Evolutionary conservation across 2,329 filamentous ascomycete genomes (phyloP).

Genomic region (Aspergillus quadrilineatus): DNA sequence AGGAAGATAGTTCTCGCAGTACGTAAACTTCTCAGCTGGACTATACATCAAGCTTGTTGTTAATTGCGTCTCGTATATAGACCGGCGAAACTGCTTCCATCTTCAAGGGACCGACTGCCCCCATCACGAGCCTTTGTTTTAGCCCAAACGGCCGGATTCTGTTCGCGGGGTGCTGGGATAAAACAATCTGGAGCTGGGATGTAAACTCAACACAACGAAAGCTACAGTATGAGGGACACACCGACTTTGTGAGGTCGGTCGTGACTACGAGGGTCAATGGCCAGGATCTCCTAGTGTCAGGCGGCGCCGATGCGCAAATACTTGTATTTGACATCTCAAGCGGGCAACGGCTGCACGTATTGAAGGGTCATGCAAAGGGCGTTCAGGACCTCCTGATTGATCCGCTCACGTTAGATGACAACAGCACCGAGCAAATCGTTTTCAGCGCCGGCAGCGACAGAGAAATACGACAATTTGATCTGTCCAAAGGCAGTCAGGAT

Average conservation of each 20-base stretch:
- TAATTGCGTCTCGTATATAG: slow-evolving; percentile 31
- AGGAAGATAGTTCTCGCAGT: slow-evolving; percentile 75
- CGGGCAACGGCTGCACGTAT: slow-evolving; percentile 67
- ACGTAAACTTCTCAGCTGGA: slow-evolving; percentile 36
- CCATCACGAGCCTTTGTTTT: slow-evolving; percentile 73
- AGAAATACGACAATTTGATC: slow-evolving; percentile 67
- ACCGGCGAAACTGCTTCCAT: slow-evolving; percentile 45
- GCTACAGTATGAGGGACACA: slow-evolving; percentile 71
- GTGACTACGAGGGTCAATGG: slow-evolving; percentile 61
- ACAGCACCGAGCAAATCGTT: slow-evolving; percentile 51
- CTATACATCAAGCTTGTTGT: slow-evolving; percentile 7
- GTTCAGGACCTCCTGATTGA: slow-evolving; percentile 79
- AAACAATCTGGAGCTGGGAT: slow-evolving; percentile 83
- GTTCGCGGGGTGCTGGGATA: slow-evolving; percentile 94
- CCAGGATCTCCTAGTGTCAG: slow-evolving; percentile 67
- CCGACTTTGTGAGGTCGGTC: slow-evolving; percentile 88
- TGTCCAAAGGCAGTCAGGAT: slow-evolving; percentile 32
- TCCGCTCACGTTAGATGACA: slow-evolving; percentile 54
- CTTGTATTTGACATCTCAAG: slow-evolving; percentile 77
- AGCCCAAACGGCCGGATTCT: slow-evolving; percentile 59
- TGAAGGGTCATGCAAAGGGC: slow-evolving; percentile 76
- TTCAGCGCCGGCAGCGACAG: slow-evolving; percentile 80
- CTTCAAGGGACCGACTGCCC: slow-evolving; percentile 74
- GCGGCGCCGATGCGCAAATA: slow-evolving; percentile 75
- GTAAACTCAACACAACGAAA: slow-evolving; percentile 55